phyloP scores from a whole-genome alignment of 192 early-diverging fungal species.

The Neocallimastix lanati region DNA sequence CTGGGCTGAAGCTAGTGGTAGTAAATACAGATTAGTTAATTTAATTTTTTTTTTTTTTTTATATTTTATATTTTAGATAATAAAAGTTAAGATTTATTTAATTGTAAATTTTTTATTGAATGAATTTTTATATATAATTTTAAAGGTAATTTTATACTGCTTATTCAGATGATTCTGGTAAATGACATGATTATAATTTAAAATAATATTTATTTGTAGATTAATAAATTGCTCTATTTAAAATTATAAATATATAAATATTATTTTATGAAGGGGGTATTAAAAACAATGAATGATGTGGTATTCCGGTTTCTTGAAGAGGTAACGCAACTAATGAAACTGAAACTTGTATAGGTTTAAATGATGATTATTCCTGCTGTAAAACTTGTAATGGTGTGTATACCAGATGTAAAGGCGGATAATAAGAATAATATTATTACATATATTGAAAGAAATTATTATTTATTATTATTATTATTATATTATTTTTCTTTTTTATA shows the following conservation, averaged over 20 bases:
- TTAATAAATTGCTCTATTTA: too few species aligned
- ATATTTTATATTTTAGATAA: too few species aligned
- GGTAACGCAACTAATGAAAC: slow-evolving; percentile 6
- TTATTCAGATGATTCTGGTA: background rate
- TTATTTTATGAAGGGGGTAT: background rate
- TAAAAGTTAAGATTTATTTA: too few species aligned
- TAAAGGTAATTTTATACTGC: background rate
- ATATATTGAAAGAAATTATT: too few species aligned
- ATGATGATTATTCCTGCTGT: background rate
- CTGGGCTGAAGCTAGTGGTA: background rate
- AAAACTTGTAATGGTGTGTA: background rate
- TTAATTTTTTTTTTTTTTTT: too few species aligned
- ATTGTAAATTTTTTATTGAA: too few species aligned
- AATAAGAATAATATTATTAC: too few species aligned
- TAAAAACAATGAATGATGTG: background rate
- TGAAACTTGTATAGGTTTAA: background rate
- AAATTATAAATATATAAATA: background rate
- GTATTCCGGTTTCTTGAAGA: background rate
- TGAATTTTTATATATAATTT: too few species aligned
- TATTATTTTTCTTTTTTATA: too few species aligned
- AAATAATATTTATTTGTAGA: too few species aligned
- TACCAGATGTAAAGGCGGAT: background rate
- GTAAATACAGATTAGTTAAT: background rate
- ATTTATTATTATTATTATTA: too few species aligned
- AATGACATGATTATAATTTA: background rate